Percentiles rank a stretch among this genome's conserved stretches.
phyloP scores from a whole-genome alignment of 495 filamentous ascomycete genomes.

The Rostrohypoxylon terebratum region DNA sequence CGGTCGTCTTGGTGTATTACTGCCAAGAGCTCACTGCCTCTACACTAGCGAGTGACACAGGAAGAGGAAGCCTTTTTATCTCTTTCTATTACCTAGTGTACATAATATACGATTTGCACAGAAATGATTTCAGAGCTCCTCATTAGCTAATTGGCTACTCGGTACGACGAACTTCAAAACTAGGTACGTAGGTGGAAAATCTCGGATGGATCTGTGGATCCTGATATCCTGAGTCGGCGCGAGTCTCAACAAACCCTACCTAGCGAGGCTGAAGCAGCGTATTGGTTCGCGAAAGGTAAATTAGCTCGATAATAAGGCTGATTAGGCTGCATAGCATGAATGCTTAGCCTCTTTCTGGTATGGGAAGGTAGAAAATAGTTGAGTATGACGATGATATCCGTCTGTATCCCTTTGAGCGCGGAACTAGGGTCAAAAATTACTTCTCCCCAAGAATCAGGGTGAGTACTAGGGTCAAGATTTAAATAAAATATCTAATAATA shows the following conservation, averaged over 20 bases:
- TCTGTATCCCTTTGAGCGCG: too few relatives aligned
- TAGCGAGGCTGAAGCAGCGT: neutral
- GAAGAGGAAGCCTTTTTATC: neutral
- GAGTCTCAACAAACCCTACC: conserved; percentile 1
- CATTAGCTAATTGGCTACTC: neutral
- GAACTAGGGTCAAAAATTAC: too few relatives aligned
- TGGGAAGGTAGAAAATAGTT: too few relatives aligned
- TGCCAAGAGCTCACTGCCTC: conserved; percentile 3
- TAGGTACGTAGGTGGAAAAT: neutral
- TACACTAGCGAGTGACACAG: neutral
- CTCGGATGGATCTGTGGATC: neutral
- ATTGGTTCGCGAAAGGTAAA: neutral
- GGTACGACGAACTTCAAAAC: neutral
- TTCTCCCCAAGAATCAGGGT: too few relatives aligned
- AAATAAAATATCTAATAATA: too few relatives aligned
- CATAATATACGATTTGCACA: neutral
- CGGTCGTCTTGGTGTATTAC: conserved; percentile 7
- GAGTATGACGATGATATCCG: too few relatives aligned
- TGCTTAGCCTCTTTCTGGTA: neutral
- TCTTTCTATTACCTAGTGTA: neutral
- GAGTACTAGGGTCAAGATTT: too few relatives aligned
- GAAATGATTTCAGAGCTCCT: neutral
- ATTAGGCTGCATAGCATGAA: neutral
- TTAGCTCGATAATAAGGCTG: neutral
- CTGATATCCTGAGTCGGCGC: neutral